A percentile compares a stretch with the other conserved stretches of the same genome.
These are phyloP conservation scores for Stereum hirsutum DNA, from an alignment of 1,284 basidiomycete species.

Conservation along the genomic window DNA sequence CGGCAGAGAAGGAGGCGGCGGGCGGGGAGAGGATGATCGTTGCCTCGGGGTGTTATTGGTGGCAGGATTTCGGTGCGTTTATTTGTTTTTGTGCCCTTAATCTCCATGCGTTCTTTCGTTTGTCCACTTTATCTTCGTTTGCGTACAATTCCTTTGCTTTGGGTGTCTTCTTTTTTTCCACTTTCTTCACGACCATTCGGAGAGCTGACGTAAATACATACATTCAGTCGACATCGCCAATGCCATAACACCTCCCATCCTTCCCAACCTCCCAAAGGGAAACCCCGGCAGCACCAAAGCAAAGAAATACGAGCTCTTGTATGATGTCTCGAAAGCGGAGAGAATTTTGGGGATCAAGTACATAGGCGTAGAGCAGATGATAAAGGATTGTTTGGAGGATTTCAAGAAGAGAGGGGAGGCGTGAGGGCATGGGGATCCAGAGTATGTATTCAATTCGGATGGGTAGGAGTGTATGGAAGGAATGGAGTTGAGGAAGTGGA, in stretches of 20 bases:
- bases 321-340: slow-evolving; percentile 27
- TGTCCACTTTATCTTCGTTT: background rate
- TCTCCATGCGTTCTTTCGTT: background rate
- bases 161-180: too few species aligned
- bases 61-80: slow-evolving; percentile 22
- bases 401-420: slow-evolving; percentile 9
- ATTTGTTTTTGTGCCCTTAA: background rate
- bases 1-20: slow-evolving; percentile 40
- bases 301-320: slow-evolving; percentile 21
- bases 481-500: too few species aligned
- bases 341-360: slow-evolving; percentile 37
- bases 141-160: too few species aligned
- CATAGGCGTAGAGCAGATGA: slow-evolving; percentile 30
- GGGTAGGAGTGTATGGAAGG: too few species aligned
- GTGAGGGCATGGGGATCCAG: too few species aligned
- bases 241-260: slow-evolving; percentile 3
- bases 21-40: slow-evolving; percentile 48
- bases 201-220: too few species aligned
- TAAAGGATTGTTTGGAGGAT: slow-evolving; percentile 31
- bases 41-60: slow-evolving; percentile 12
- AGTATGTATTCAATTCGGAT: too few species aligned
- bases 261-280: slow-evolving; percentile 14
- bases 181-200: too few species aligned
- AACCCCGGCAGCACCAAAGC: slow-evolving; percentile 14
- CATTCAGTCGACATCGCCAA: slow-evolving; percentile 9